A percentile compares a stretch with the other conserved stretches of the same genome.
phyloP scores from a whole-genome alignment of 345 rosid genomes.

The Melaleuca alternifolia region DNA sequence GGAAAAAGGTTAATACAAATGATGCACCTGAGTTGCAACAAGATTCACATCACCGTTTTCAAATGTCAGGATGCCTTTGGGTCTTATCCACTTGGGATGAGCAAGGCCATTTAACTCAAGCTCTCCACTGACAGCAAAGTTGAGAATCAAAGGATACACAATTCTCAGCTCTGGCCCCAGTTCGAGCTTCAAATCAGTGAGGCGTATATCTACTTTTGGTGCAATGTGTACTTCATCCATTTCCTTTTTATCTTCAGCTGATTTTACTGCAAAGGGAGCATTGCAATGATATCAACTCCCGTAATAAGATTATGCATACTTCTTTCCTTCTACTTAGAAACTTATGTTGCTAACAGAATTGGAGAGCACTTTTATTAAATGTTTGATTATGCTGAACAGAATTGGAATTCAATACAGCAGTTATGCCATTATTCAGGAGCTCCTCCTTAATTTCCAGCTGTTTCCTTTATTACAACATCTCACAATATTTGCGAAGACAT shows the following conservation, averaged over 20 bases:
- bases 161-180: conserved; percentile 93
- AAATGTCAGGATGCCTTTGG: conserved; percentile 80
- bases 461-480: background rate
- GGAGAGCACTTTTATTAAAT: background rate
- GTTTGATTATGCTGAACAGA: background rate
- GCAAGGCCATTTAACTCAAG: conserved; percentile 85
- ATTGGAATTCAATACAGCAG: background rate
- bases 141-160: conserved; percentile 84
- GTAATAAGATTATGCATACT: background rate
- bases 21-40: conserved; percentile 87
- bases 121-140: conserved; percentile 91
- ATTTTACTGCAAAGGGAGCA: conserved; percentile 36
- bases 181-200: conserved; percentile 82
- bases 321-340: background rate
- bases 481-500: background rate
- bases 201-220: conserved; percentile 77
- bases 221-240: conserved; percentile 51
- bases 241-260: conserved; percentile 61
- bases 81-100: conserved; percentile 87
- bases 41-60: conserved; percentile 99
- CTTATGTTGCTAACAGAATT: background rate
- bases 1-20: background rate
- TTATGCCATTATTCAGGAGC: background rate
- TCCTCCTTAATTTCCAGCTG: background rate
- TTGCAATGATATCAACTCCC: background rate